These are phyloP conservation scores for Penicillium sp. DNA, from an alignment of 2,329 filamentous ascomycete species.

Conservation along the genomic window DNA sequence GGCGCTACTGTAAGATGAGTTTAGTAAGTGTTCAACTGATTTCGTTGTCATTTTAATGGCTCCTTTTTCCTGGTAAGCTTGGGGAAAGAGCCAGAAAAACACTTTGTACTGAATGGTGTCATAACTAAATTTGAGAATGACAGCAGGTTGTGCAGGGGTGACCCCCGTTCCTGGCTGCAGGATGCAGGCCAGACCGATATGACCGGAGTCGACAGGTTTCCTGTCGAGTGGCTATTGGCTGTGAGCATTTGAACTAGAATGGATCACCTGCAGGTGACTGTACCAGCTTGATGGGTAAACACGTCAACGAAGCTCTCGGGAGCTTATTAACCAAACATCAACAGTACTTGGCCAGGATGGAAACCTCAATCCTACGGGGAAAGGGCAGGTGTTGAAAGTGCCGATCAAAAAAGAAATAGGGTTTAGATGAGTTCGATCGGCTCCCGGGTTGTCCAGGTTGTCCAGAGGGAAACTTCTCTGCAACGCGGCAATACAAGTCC, in stretches of 20 bases:
- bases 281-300: background rate
- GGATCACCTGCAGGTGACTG: background rate
- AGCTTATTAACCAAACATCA: background rate
- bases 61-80: no score
- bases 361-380: background rate
- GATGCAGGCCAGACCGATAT: constrained; percentile 7
- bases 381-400: background rate
- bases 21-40: no score
- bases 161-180: constrained; percentile 13
- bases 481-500: background rate
- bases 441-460: background rate
- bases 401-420: background rate
- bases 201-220: constrained; percentile 6
- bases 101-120: background rate
- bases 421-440: background rate
- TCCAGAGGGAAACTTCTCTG: background rate
- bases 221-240: background rate
- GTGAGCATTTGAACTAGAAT: background rate
- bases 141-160: constrained; percentile 3
- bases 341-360: background rate
- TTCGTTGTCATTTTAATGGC: no score
- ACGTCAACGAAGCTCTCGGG: background rate
- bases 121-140: background rate
- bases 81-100: background rate
- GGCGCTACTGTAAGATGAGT: no score